These are phyloP conservation scores for Xerocomus spinulosus DNA, from an alignment of 768 basidiomycete species.

Conservation along the genomic window DNA sequence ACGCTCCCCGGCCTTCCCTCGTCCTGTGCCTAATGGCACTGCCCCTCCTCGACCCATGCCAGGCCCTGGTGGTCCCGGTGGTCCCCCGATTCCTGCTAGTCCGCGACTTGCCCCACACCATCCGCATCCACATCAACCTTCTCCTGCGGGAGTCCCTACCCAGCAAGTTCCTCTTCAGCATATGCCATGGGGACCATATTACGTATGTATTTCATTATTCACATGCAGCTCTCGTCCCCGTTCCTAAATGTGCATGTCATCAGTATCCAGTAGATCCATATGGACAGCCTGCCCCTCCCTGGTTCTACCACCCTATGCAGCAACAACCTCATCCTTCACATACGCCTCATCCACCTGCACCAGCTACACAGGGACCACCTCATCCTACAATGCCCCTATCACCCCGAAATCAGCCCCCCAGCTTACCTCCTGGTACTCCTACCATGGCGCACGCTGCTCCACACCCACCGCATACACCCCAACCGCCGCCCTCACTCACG, in stretches of 20 bases:
- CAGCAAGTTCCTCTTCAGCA: conserved; percentile 38
- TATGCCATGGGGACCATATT: conserved; percentile 46
- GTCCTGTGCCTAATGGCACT: conserved; percentile 59
- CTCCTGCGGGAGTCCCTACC: conserved; percentile 49
- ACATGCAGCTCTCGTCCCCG: neutral
- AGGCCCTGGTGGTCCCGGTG: conserved; percentile 48
- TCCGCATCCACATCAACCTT: conserved; percentile 46
- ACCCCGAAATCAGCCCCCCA: conserved; percentile 55
- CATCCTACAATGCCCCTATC: conserved; percentile 60
- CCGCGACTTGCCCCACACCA: conserved; percentile 59
- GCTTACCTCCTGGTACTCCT: conserved; percentile 64
- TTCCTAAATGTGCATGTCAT: conserved; percentile 6
- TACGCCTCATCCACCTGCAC: conserved; percentile 36
- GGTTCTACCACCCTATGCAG: conserved; percentile 38
- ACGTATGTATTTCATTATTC: conserved; percentile 43
- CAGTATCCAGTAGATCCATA: conserved; percentile 48
- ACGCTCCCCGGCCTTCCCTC: conserved; percentile 62
- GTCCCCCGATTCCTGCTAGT: conserved; percentile 52
- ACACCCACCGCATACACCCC: conserved; percentile 40
- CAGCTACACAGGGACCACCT: conserved; percentile 38
- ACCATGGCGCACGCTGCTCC: conserved; percentile 58
- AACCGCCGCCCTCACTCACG: conserved; percentile 41
- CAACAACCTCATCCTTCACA: conserved; percentile 45
- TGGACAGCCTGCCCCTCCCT: conserved; percentile 35
- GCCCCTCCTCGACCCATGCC: conserved; percentile 44